These are phyloP conservation scores for Terana coerulea DNA, from an alignment of 768 basidiomycete genomes.

Conservation along the genomic window DNA sequence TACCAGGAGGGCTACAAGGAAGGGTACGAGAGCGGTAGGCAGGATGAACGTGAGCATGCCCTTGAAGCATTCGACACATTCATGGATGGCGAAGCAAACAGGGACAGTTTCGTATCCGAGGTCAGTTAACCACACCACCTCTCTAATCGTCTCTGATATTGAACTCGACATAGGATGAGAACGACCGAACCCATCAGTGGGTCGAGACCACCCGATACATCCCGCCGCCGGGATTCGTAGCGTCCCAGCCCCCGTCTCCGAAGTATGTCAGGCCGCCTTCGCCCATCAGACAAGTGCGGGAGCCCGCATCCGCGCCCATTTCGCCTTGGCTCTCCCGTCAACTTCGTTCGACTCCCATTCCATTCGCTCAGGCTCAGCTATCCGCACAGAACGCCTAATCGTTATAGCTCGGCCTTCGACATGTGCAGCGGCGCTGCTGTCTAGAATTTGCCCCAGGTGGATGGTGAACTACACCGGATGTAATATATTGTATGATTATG, in stretches of 20 bases:
- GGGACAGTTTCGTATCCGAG: conserved; percentile 9
- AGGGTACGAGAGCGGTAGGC: conserved; percentile 36
- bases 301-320: conserved; percentile 1
- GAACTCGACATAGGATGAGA: conserved; percentile 5
- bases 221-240: not conserved
- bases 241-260: conserved; percentile 1
- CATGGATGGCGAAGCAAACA: conserved; percentile 40
- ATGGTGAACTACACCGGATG: not conserved
- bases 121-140: not conserved
- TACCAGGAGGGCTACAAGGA: conserved; percentile 32
- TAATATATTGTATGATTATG: not conserved
- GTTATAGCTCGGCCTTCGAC: no score
- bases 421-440: not conserved
- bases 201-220: conserved; percentile 9
- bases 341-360: not conserved
- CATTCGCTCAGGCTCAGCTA: not conserved
- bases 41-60: conserved; percentile 50
- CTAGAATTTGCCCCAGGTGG: not conserved
- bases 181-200: conserved; percentile 12
- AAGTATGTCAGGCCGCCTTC: conserved; percentile 4
- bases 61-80: conserved; percentile 57
- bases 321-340: conserved; percentile 13
- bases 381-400: not conserved
- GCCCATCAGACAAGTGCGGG: not conserved
- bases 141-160: not conserved